A percentile compares a stretch with the other conserved stretches of the same genome.
phyloP scores from a whole-genome alignment of 805 yeast species.

The Phaffomyces antillensis region DNA sequence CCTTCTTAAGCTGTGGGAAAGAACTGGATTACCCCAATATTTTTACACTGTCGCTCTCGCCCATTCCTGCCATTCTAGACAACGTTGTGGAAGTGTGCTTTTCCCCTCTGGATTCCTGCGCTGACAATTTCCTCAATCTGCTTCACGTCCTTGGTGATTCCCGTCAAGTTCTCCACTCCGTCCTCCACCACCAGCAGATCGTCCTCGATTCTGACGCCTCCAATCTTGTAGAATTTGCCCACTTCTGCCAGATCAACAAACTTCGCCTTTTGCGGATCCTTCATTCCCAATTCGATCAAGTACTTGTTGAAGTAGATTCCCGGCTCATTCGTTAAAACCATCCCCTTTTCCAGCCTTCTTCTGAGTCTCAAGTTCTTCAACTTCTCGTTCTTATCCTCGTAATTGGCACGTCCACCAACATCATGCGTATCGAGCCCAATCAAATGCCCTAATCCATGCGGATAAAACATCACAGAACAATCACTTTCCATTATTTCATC shows the following conservation, averaged over 20 bases:
- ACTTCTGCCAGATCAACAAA: conserved; percentile 55
- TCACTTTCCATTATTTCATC: conserved; percentile 66
- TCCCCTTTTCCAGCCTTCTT: conserved; percentile 59
- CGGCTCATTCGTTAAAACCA: conserved; percentile 94
- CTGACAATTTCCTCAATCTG: conserved; percentile 75
- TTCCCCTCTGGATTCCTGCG: conserved; percentile 57
- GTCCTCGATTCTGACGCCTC: conserved; percentile 98
- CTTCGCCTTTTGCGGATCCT: conserved; percentile 30
- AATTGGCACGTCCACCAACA: conserved; percentile 84
- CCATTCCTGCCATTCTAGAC: conserved; percentile 6
- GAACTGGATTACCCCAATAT: no score
- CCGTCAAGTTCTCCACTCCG: conserved; percentile 79
- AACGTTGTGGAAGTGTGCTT: conserved; percentile 50
- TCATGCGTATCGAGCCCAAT: conserved; percentile 96
- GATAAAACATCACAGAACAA: conserved; percentile 75
- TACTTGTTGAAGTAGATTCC: conserved; percentile 88
- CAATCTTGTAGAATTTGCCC: conserved; percentile 76
- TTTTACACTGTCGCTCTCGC: no score
- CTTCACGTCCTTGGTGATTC: conserved; percentile 76
- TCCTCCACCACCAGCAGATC: conserved; percentile 71
- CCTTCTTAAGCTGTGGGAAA: no score
- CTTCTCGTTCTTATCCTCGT: conserved; percentile 74
- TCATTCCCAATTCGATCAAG: conserved; percentile 57
- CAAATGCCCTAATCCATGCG: conserved; percentile 94
- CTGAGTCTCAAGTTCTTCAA: conserved; percentile 75